Evolutionary conservation across 441 rosid genomes (phyloP), one percentile per base, ranked within the genome.

Genomic region (Eutrema salsugineum): DNA sequence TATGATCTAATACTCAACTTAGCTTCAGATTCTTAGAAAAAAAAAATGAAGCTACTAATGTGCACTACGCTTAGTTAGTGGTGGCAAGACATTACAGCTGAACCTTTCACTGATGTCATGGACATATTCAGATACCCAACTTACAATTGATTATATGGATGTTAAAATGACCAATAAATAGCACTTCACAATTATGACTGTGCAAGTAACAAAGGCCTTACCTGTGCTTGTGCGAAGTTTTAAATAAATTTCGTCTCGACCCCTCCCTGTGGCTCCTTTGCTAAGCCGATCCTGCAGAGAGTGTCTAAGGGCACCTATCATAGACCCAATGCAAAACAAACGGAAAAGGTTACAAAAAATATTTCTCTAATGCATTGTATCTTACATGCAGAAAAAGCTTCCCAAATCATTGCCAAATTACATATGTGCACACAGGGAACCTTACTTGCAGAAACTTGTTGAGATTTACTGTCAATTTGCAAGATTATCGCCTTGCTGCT

Each of bases 361-460:
- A 70, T 27, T 22, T 48, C 75, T 66, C 50, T 44, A 40, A 19
- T 49, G 42, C 58, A 9, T 42, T 24, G 65, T 44, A 33, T 63
- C 61, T 46, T 67, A 66, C 39, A 66, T 8, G 80, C 47, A 60
- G 44, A 61, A 11, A 44, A 4, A 36, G 33, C 39, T 38, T 27
- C 3, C 62, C 20, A 61, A 12, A 67, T 47, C 59, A 50, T 20
- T 46, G 24, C 6, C 48, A 71, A 53, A 66, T 36, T 36, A 22
- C 61, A 48, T 44, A 42, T 35, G 71, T 50, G 40, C 40, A 67
- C 5, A 66, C 11, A 48, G 63, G 53, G 72, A 47, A 39, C 76
- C 86, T 85, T 79, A 87, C 95, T 89, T 73, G 92, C 90, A 79
- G 95, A 85, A 66, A 87, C 92, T 79, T 81, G 87, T 73, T 89